Conservation (phyloP, 1,284 basidiomycete genomes). For the Entoloma clypeatum region DNA sequence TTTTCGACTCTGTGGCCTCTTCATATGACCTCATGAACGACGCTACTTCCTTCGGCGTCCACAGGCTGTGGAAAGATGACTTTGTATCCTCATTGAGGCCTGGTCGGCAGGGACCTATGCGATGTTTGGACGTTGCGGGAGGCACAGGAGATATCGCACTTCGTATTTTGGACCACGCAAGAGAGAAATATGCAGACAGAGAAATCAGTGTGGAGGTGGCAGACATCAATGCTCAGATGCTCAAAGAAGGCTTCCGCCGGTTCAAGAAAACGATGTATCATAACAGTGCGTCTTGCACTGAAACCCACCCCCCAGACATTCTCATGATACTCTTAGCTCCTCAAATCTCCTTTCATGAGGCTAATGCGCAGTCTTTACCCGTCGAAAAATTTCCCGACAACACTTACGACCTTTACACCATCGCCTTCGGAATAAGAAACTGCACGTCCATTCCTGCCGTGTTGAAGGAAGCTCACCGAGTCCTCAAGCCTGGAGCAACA, state of each 20-base stretch:
- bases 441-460: conserved; percentile 93
- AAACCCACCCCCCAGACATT: conserved; percentile 11
- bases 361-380: conserved; percentile 86
- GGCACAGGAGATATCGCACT: conserved; percentile 98
- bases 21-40: conserved; percentile 99
- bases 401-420: conserved; percentile 95
- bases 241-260: conserved; percentile 86
- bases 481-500: conserved; percentile 94
- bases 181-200: conserved; percentile 84
- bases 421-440: conserved; percentile 98
- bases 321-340: conserved; percentile 57
- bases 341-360: conserved; percentile 90
- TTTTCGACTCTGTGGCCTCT: conserved; percentile 95
- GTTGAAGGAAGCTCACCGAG: conserved; percentile 86
- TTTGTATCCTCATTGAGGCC: conserved; percentile 84
- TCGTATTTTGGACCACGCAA: conserved; percentile 87
- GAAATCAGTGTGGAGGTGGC: conserved; percentile 89
- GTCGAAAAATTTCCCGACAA: conserved; percentile 67
- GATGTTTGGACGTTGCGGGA: conserved; percentile 95
- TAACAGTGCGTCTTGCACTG: conserved; percentile 64
- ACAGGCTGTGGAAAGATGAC: conserved; percentile 96
- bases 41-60: conserved; percentile 94
- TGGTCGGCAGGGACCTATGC: conserved; percentile 63
- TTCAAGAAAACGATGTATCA: conserved; percentile 97
- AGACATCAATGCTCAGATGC: conserved; percentile 96